phyloP scores from a whole-genome alignment of 345 rosid genomes.

The Cardamine chenopodiifolia region DNA sequence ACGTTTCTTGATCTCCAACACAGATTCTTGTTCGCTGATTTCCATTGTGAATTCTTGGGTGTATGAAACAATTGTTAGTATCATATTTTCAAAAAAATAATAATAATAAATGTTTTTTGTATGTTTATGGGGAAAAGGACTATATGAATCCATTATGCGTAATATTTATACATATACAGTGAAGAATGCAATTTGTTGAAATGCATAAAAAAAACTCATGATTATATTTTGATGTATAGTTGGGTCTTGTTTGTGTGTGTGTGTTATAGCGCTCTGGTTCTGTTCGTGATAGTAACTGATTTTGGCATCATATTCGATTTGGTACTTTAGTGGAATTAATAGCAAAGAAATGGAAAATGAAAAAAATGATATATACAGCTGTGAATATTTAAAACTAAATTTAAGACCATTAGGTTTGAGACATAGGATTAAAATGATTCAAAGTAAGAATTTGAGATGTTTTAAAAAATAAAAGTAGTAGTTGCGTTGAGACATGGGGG shows the following conservation, averaged over 20 bases:
- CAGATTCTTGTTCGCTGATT: constrained; percentile 59
- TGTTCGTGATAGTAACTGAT: constrained; percentile 21
- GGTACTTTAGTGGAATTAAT: constrained; percentile 7
- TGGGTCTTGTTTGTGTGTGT: constrained; percentile 40
- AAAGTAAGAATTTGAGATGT: neutral
- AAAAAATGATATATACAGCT: neutral
- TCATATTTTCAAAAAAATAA: constrained; percentile 57
- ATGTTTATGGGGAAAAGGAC: neutral
- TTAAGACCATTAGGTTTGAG: neutral
- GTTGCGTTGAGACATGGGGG: neutral
- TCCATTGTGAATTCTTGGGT: constrained; percentile 58
- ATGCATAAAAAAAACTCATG: constrained; percentile 38
- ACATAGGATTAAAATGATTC: neutral
- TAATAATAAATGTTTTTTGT: neutral
- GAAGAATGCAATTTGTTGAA: constrained; percentile 36
- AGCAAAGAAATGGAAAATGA: neutral
- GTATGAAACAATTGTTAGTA: constrained; percentile 52
- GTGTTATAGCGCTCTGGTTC: constrained; percentile 33
- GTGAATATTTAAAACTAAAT: neutral
- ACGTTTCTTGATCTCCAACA: constrained; percentile 61
- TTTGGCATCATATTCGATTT: constrained; percentile 39
- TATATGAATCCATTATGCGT: constrained; percentile 15
- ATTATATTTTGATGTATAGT: constrained; percentile 29
- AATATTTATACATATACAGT: neutral
- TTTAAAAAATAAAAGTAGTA: neutral